Base-by-base conservation (phyloP, 257 asterid genomes). In the Forsythia suspensa region DNA sequence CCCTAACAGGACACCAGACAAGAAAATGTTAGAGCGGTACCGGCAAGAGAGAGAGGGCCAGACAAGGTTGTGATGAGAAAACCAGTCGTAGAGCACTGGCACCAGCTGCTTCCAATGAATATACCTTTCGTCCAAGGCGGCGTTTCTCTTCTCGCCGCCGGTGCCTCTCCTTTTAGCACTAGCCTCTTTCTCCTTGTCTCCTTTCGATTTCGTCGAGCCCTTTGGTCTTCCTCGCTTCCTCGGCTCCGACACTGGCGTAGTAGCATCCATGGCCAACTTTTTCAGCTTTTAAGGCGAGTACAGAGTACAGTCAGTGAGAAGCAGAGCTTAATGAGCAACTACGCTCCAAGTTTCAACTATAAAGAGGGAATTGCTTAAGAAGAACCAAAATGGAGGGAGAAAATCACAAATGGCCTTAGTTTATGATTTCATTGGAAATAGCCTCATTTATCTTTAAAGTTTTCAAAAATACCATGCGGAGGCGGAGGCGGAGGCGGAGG, bases 1-100 rank as follows among this genome's bases (percentile, higher is more conserved):
- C 37, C 69, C 69, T 61, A 61, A 9, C 37, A 61, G 69, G 8
- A 9, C 3, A 79, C 88, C 95, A 38, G 5, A 63, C 42, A 1
- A 18, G 34, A 20, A 21, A 15, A 44, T 36, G 44, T 71, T 39
- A 21, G 42, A 42, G 12, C 5, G 20, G 51, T 3, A 89, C 92
- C 92, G 83, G 89, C 92, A 89, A 70, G 92, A 89, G 70, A 87
- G 91, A 8, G 91, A 89, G 6, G 92, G 92, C 92, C 92, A 89
- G 4, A 89, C 80, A 55, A 87, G 91, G 78, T 89, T 89, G 82
- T 89, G 92, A 46, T 87, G 85, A 13, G 89, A 82, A 20, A 87
- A 83, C 92, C 92, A 89, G 69, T 89, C 92, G 77, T 89, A 89
- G 15, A 89, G 87, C 20, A 89, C 81, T 24, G 92, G 90, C 7